phyloP scores from a whole-genome alignment of 352 stramenopile genomes.

The Halophytophthora polymorphica region DNA sequence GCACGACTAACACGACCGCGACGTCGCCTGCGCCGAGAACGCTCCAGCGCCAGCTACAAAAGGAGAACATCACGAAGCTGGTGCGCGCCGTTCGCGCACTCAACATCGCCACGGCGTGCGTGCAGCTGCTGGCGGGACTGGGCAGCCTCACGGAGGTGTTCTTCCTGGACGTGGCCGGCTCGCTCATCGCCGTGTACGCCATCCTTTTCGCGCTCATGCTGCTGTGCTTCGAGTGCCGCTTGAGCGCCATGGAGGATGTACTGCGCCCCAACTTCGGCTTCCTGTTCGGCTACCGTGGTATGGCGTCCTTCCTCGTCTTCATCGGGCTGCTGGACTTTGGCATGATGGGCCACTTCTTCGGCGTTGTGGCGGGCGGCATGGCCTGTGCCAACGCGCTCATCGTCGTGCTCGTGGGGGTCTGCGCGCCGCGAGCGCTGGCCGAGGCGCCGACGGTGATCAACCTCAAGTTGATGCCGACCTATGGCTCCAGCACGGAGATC shows the following conservation, averaged over 20 bases:
- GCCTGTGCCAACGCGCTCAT: conserved; percentile 43
- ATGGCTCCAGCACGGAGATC: conserved; percentile 21
- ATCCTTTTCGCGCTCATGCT: conserved; percentile 48
- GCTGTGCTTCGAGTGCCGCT: conserved; percentile 51
- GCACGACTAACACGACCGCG: too few relatives aligned
- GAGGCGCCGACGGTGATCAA: conserved; percentile 23
- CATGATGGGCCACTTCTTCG: conserved; percentile 41
- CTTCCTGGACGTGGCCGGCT: conserved; percentile 29
- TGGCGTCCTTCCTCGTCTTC: conserved; percentile 51
- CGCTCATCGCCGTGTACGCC: conserved; percentile 53
- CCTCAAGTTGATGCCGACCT: conserved; percentile 15
- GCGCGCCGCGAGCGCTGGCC: conserved; percentile 9
- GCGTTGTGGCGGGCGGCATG: conserved; percentile 25
- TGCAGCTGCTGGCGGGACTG: conserved; percentile 40
- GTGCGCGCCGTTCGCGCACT: conserved; percentile 28
- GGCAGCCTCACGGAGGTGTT: conserved; percentile 43
- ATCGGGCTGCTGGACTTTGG: conserved; percentile 59
- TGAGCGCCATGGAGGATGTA: conserved; percentile 37
- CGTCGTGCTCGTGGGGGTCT: conserved; percentile 32
- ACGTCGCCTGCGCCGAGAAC: too few relatives aligned
- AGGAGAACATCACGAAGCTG: conserved; percentile 28
- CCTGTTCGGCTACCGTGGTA: conserved; percentile 51
- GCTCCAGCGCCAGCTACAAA: conserved; percentile 7
- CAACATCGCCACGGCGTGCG: conserved; percentile 39
- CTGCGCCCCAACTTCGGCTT: conserved; percentile 62